Conservation (phyloP, 139 green algal genomes). For the Chlamydomonas sphaeroides region DNA sequence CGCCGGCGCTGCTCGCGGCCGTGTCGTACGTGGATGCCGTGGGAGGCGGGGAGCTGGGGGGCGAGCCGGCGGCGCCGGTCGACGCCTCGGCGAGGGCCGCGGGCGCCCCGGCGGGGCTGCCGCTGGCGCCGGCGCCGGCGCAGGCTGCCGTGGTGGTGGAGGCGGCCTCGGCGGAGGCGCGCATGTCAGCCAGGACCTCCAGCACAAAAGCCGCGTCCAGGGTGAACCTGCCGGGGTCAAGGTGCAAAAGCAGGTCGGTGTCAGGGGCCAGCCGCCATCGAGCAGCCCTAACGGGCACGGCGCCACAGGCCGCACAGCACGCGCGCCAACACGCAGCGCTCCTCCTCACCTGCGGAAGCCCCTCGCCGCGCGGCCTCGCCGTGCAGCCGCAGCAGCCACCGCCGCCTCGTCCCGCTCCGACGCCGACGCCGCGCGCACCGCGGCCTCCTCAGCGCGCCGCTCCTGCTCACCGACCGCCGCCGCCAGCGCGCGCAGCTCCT, state of each 20-base stretch:
- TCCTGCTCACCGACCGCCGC: not conserved
- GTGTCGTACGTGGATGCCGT: not conserved
- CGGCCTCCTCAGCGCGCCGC: not conserved
- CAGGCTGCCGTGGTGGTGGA: not conserved
- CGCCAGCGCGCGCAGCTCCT: slow-evolving; percentile 9
- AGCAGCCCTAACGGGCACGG: too few species aligned
- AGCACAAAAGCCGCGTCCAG: not conserved
- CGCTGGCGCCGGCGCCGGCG: not conserved
- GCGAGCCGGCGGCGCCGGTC: not conserved
- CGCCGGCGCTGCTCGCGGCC: not conserved
- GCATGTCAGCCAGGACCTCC: not conserved
- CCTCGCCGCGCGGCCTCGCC: not conserved
- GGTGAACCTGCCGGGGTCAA: not conserved
- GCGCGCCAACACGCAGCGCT: too few species aligned
- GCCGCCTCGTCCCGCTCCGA: too few species aligned
- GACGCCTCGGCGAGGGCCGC: too few species aligned
- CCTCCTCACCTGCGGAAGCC: not conserved
- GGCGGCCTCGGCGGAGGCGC: not conserved
- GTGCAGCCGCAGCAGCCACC: not conserved
- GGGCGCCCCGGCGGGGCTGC: too few species aligned
- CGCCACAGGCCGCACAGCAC: too few species aligned
- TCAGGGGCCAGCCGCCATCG: too few species aligned
- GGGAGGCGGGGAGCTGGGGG: not conserved
- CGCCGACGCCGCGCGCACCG: too few species aligned
- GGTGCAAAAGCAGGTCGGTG: too few species aligned